Base-by-base conservation (phyloP, 805 yeast genomes). In the Lachancea meyersii region DNA sequence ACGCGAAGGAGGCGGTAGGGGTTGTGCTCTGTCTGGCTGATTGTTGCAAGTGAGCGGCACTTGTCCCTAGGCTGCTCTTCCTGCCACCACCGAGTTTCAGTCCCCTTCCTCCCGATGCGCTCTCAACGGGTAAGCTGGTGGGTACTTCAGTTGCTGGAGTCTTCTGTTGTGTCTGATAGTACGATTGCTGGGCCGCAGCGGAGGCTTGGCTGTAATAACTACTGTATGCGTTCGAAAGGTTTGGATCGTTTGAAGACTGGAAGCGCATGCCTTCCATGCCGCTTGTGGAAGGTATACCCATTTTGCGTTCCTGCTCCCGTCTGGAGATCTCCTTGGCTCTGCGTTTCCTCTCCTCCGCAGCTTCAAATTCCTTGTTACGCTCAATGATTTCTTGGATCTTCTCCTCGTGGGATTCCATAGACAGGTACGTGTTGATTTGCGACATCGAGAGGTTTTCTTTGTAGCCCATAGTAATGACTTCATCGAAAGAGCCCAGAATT, bases 361-460 rank as follows among this genome's bases (percentile, higher is more conserved):
- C 98, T 66, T 91, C 98, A 57, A 86, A 70, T 68, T 93, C 98
- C 69, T 93, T 93, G 71, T 93, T 93, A 64, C 89, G 80, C 68
- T 87, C 97, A 56, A 93, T 93, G 62, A 93, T 89, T 63, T 93
- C 97, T 71, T 93, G 97, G 60, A 94, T 91, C 72, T 86, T 91
- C 69, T 93, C 99, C 68, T 93, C 98, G 63, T 93, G 97, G 31
- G 95, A 85, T 67, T 93, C 97, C 97, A 93, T 91, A 61, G 87
- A 91, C 69, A 93, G 71, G 67, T 86, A 91, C 10, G 94, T 86
- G 63, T 77, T 79, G 50, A 93, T 84, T 69, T 93, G 97, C 46
- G 80, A 64, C 50, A 82, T 63, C 1, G 93, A 78, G 51, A 91
- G 69, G 64, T 87, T 84, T 64, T 93, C 99, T 51, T 86, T 80